These are phyloP conservation scores for Pichia sp. DNA, from an alignment of 1,139 yeast species.

Conservation along the genomic window DNA sequence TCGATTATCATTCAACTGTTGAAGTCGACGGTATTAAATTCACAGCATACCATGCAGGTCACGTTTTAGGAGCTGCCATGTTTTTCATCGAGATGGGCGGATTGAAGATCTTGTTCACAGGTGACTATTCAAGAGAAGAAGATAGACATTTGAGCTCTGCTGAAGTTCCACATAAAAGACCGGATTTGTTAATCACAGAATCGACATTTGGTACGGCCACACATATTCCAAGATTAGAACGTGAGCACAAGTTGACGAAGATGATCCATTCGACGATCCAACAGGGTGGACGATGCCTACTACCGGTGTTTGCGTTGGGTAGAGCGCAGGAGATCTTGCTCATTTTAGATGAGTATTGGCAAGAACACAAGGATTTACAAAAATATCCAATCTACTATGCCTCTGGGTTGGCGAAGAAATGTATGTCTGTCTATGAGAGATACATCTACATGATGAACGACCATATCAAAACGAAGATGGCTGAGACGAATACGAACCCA, in stretches of 20 bases:
- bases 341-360: conserved; percentile 95
- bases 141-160: conserved; percentile 96
- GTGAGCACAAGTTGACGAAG: conserved; percentile 78
- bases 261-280: conserved; percentile 79
- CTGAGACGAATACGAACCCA: conserved; percentile 79
- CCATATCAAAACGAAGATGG: conserved; percentile 72
- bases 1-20: conserved; percentile 93
- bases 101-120: conserved; percentile 83
- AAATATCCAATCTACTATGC: conserved; percentile 85
- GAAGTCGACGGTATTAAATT: conserved; percentile 93
- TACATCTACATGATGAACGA: conserved; percentile 98
- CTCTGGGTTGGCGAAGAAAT: conserved; percentile 88
- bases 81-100: conserved; percentile 95
- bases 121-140: conserved; percentile 94
- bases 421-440: conserved; percentile 97
- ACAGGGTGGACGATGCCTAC: conserved; percentile 87
- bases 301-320: conserved; percentile 97
- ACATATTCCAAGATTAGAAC: conserved; percentile 85
- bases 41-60: conserved; percentile 99
- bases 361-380: conserved; percentile 77
- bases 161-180: conserved; percentile 86
- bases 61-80: conserved; percentile 99
- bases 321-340: conserved; percentile 92
- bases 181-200: conserved; percentile 90
- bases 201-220: conserved; percentile 98